Base-by-base conservation (phyloP, 73 alveolate species). In the Halteria grandinella region DNA sequence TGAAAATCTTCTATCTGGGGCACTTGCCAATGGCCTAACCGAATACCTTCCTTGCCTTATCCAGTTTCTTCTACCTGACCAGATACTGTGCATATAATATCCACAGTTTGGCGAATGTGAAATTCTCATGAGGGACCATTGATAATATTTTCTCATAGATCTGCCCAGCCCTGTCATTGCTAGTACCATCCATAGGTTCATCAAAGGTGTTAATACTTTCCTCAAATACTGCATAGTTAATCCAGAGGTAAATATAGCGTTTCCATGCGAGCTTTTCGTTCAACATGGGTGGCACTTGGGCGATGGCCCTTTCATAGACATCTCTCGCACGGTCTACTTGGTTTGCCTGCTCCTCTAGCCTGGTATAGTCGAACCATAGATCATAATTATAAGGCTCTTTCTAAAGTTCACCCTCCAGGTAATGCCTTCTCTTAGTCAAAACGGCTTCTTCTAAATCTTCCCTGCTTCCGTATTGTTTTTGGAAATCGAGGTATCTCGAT, bases 371-470 rank as follows among this genome's bases (percentile, higher is more conserved):
- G 77, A 96, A 94, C 98, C 99, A 94, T 28, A 55, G 57, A 71
- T 91, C 98, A 87, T 90, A 95, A 81, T 93, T 89, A 77, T 69
- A 75, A 34, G 85, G 86, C 41, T 90, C 88, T 64, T 86, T 85
- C 23, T 80, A 57, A 12, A 91, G 29, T 60, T 83, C 89, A 53
- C 63, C 82, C 59, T 94, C 99, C 41, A 82, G 91, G 57, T 71
- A 79, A 45, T 79, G 89, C 71, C 99, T 86, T 55, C 99, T 88
- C 76, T 96, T 95, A 51, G 93, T 93, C 27, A 94, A 82, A 24
- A 93, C 79, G 49, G 89, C 97, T 73, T 89, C 97, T 70, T 98
- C 99, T 54, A 98, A 85, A 40, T 95, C 98, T 52, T 97, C 99
- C 52, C 86, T 80, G 21, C 89, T 85, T 29, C 99, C 99, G 75